A percentile compares a stretch with the other conserved stretches of the same genome.
Conservation (phyloP, 2,329 filamentous ascomycete species). For the Sporothrix pallida region DNA sequence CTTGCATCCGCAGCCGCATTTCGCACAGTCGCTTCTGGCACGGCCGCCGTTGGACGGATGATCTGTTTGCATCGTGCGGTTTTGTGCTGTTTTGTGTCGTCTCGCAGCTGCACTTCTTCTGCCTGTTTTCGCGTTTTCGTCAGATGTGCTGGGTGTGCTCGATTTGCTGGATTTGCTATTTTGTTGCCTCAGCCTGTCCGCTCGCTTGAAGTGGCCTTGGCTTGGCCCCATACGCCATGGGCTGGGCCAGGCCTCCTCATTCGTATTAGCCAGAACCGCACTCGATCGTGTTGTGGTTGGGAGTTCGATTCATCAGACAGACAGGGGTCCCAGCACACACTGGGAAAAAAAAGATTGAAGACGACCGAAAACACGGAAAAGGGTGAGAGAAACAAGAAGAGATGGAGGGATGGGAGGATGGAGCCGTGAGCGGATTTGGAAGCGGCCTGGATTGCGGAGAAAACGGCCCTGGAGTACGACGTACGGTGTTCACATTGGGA, state of each 20-base stretch:
- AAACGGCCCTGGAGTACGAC: not conserved
- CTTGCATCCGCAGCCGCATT: not conserved
- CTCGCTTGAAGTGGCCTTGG: not conserved
- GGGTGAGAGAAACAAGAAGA: conserved; percentile 7
- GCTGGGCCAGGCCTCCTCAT: conserved; percentile 15
- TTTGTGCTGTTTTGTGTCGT: not conserved
- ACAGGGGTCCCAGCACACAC: conserved; percentile 19
- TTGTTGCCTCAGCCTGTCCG: not conserved
- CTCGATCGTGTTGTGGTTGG: conserved; percentile 27
- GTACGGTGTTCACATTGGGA: conserved; percentile 11
- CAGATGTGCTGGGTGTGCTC: no score
- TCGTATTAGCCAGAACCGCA: conserved; percentile 31
- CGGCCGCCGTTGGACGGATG: conserved; percentile 18
- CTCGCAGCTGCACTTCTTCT: no score
- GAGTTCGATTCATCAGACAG: conserved; percentile 28
- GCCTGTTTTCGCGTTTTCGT: not conserved
- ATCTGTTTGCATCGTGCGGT: not conserved
- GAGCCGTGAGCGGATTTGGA: conserved; percentile 13
- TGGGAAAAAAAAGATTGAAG: not conserved
- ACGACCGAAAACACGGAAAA: not conserved
- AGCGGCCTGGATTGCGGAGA: conserved; percentile 20
- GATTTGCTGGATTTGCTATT: not conserved
- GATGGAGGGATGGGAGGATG: not conserved
- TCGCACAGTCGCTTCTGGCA: conserved; percentile 10
- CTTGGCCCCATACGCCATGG: conserved; percentile 2